phyloP scores from a whole-genome alignment of 1,139 yeast genomes.

The Saccharomyces hybrid region DNA sequence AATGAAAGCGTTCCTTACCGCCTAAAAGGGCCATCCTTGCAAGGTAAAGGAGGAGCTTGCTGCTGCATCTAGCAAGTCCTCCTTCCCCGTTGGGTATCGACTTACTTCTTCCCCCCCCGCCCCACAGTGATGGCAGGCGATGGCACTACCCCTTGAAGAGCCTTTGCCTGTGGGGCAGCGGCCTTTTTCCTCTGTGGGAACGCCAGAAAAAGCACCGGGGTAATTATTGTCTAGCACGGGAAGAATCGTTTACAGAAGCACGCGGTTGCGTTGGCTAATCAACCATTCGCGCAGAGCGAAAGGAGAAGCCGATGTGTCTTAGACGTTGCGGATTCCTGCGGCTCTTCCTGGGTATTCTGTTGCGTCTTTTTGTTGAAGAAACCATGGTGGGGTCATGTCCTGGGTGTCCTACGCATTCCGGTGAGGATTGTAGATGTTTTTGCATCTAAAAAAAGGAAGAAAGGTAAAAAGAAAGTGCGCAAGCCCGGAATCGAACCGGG shows the following conservation, averaged over 20 bases:
- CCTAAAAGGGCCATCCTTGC: neutral
- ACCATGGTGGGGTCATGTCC: neutral
- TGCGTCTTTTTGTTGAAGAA: neutral
- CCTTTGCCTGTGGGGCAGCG: neutral
- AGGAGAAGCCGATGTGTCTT: neutral
- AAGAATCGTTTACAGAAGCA: neutral
- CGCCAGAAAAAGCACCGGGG: neutral
- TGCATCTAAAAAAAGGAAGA: too few species aligned
- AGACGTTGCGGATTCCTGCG: neutral
- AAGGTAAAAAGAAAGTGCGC: constrained; percentile 3
- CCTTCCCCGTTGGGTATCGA: neutral
- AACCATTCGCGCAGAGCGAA: neutral
- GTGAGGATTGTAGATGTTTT: neutral
- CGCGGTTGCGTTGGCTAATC: neutral
- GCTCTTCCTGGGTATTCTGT: neutral
- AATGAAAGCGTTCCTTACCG: neutral
- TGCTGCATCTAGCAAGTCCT: neutral
- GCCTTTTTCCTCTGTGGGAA: neutral
- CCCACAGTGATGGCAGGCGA: neutral
- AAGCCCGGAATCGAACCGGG: constrained; percentile 12
- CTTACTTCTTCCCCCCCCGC: neutral
- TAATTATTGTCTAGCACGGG: neutral
- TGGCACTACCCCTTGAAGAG: neutral
- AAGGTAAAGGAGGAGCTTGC: neutral
- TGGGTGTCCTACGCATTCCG: neutral